Evolutionary conservation across 2,329 filamentous ascomycete genomes (phyloP), one percentile per base, ranked within the genome.

Genomic region (Epichloe coenophiala): DNA sequence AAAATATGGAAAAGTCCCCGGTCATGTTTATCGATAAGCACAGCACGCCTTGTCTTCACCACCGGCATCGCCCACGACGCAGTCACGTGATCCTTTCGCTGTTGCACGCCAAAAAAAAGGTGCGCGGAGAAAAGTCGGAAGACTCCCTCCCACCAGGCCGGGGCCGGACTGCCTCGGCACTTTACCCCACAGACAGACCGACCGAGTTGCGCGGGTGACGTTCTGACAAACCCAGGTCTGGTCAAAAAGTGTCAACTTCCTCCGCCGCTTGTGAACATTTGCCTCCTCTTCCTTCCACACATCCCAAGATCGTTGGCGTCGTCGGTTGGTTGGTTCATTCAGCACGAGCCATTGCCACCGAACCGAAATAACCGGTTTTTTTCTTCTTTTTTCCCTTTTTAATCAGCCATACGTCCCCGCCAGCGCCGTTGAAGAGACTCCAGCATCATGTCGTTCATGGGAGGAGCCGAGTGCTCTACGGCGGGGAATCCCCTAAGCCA

Each of bases 401-500:
- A 37, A 43, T 17, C 7, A 40, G 13, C 17, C 31, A 31, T 11
- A 19, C 31, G 38, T 27, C 38, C 42, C 38, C 48, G 35, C 31
- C 23, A 19, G 13, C 23, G 19, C 19, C 43, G 37, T 23, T 39
- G 2, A 33, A 36, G 35, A 47, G 12, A 45, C 33, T 48, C 40
- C 15, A 21, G 45, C 50, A 73, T 55, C 58, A 97, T 98, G 91
- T 96, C 91, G 50, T 97, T 98, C 68, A 78, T 97, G 61, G 87
- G 88, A 70, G 88, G 91, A 60, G 86, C 91, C 60, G 93, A 97
- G 73, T 98, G 93, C 77, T 97, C 91, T 51, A 94, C 93, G 55
- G 89, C 87, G 57, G 88, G 85, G 63, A 98, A 98, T 69, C 93
- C 94, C 82, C 82, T 98, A 61, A 91, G 88, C 65, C 93, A 97